These are phyloP conservation scores for Fragilariopsis cylindrus DNA, from an alignment of 108 stramenopile genomes.

Conservation along the genomic window DNA sequence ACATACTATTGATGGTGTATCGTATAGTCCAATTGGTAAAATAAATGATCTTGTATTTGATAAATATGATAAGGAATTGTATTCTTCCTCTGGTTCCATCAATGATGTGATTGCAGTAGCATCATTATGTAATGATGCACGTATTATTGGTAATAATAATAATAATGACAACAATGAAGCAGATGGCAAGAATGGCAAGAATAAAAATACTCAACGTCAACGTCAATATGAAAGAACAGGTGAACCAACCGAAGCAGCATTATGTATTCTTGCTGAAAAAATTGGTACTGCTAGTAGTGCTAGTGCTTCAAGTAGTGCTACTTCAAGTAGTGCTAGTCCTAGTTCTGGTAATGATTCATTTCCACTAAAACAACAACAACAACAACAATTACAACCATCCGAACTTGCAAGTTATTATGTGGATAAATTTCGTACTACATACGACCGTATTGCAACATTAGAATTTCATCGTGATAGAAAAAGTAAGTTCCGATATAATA, in stretches of 20 bases:
- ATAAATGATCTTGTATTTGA: conserved; percentile 46
- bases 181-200: conserved; percentile 11
- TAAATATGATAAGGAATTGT: conserved; percentile 41
- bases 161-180: conserved; percentile 16
- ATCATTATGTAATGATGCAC: conserved; percentile 86
- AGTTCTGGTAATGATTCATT: background rate
- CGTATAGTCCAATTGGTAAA: conserved; percentile 74
- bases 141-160: conserved; percentile 65
- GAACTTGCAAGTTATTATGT: conserved; percentile 67
- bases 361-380: background rate
- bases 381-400: background rate
- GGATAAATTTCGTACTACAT: conserved; percentile 52
- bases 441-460: conserved; percentile 85
- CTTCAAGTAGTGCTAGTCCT: background rate
- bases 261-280: conserved; percentile 94
- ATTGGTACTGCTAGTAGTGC: conserved; percentile 47
- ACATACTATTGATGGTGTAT: conserved; percentile 67
- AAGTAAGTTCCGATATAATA: conserved; percentile 47
- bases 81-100: conserved; percentile 28
- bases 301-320: background rate
- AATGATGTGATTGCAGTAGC: conserved; percentile 67
- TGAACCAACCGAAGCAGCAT: conserved; percentile 98
- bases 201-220: conserved; percentile 16
- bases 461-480: conserved; percentile 93
- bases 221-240: conserved; percentile 71